Evolutionary conservation across 169 alveolate species (phyloP), one percentile per base, ranked within the genome.

Genomic region (Cryptosporidium bovis): DNA sequence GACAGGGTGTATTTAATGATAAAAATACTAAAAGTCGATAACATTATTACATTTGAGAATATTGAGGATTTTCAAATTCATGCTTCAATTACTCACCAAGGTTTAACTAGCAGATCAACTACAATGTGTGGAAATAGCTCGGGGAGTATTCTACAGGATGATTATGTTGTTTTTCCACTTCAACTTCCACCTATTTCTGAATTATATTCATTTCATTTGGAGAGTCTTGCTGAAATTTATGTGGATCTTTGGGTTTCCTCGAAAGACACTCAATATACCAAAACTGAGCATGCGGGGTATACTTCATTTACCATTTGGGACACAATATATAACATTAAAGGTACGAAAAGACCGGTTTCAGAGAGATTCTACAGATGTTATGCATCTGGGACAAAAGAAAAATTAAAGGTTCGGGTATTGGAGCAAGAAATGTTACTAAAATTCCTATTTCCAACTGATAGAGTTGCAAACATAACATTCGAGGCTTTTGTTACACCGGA

Each of bases 271-370:
- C 65, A 18, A 13, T n/a, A 18, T 12, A 24, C 69, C n/a, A 77
- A 62, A 18, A 46, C 48, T 27, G 71, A 77, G 15, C 87, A 77
- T 77, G 87, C 77, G 13, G 87, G 87, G n/a, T 77, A 29, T 77
- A 77, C 87, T 27, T 77, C 87, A 12, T 77, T 77, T 40, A 77
- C 87, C 29, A 77, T 77, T 20, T 77, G 87, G 87, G 87, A 77
- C 64, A 77, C 87, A 20, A 60, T 77, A 10, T 77, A 44, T 62
- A 46, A 68, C 13, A 62, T 62, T 12, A 77, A 77, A 77, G 87
- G 87, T 24, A 40, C 51, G 24, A 77, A 77, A 60, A 56, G 87
- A 60, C 65, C 87, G 18, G 33, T 62, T 48, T 60, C 87, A 8
- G 87, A 77, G 24, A 55, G 65, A 60, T 34, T 44, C 46, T 18